Percentiles rank a stretch among this genome's conserved stretches.
Conservation (phyloP, 768 basidiomycete species). For the Xerocomellus dryophilus region DNA sequence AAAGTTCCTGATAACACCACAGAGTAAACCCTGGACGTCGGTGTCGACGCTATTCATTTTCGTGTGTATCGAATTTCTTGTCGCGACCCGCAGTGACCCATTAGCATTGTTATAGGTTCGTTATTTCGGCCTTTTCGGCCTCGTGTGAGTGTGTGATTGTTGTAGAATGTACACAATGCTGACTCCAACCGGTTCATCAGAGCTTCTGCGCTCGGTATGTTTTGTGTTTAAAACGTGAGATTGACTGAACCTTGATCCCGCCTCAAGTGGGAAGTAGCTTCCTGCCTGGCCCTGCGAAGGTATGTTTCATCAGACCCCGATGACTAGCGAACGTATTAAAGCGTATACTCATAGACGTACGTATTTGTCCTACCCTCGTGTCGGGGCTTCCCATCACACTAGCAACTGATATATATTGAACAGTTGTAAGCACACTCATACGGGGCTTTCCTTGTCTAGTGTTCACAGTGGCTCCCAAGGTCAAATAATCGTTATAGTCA, state of each 20-base stretch:
- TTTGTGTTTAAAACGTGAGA: not conserved
- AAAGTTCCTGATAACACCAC: not conserved
- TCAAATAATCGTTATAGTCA: not conserved
- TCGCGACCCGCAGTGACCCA: not conserved
- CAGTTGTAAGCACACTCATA: not conserved
- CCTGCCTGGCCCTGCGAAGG: too few relatives aligned
- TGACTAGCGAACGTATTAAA: too few relatives aligned
- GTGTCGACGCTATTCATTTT: slow-evolving; percentile 4
- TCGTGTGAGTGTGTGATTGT: not conserved
- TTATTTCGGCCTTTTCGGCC: slow-evolving; percentile 1
- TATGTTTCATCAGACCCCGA: too few relatives aligned
- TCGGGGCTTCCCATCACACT: too few relatives aligned
- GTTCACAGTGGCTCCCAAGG: not conserved
- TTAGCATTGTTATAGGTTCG: slow-evolving; percentile 3
- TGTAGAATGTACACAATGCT: not conserved
- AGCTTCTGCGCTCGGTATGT: not conserved
- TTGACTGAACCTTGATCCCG: not conserved
- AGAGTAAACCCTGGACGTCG: slow-evolving; percentile 3
- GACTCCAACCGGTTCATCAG: not conserved
- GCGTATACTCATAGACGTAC: too few relatives aligned
- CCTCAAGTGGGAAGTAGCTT: not conserved
- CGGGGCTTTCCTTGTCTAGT: not conserved
- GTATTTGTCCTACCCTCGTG: too few relatives aligned
- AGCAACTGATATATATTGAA: not conserved
- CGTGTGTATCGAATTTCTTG: not conserved